phyloP scores from a whole-genome alignment of 2,329 filamentous ascomycete species.

The Sporothrix sp. region DNA sequence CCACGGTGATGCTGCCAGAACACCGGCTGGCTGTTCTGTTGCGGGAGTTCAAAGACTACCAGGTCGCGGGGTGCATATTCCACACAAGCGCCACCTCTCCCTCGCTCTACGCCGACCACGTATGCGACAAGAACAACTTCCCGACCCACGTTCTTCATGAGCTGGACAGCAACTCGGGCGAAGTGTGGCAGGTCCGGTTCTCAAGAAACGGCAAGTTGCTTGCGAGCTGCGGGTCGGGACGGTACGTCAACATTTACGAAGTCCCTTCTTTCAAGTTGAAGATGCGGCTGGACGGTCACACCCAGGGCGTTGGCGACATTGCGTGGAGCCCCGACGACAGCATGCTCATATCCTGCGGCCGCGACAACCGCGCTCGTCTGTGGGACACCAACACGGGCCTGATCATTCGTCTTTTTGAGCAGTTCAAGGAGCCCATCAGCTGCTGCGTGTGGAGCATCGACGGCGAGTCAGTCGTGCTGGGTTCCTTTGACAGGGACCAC shows the following conservation, averaged over 20 bases:
- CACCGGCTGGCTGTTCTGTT: slow-evolving; percentile 75
- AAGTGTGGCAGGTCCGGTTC: slow-evolving; percentile 88
- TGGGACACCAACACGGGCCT: slow-evolving; percentile 65
- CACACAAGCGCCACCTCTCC: slow-evolving; percentile 73
- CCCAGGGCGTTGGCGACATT: slow-evolving; percentile 64
- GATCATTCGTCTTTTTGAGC: slow-evolving; percentile 52
- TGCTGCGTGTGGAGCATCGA: slow-evolving; percentile 84
- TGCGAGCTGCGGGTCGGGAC: slow-evolving; percentile 71
- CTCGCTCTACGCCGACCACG: slow-evolving; percentile 82
- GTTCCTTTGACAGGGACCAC: slow-evolving; percentile 57
- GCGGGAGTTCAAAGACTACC: slow-evolving; percentile 71
- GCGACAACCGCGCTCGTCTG: slow-evolving; percentile 62
- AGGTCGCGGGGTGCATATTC: slow-evolving; percentile 76
- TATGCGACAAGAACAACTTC: slow-evolving; percentile 70
- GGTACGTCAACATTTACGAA: slow-evolving; percentile 72
- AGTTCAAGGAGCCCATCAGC: slow-evolving; percentile 76
- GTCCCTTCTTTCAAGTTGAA: slow-evolving; percentile 58
- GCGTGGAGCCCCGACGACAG: slow-evolving; percentile 89
- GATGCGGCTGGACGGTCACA: slow-evolving; percentile 55
- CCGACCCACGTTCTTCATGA: slow-evolving; percentile 63
- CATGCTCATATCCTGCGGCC: slow-evolving; percentile 74
- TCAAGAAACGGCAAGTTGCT: slow-evolving; percentile 77
- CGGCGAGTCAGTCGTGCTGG: slow-evolving; percentile 67
- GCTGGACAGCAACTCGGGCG: slow-evolving; percentile 62
- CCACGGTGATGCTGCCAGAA: slow-evolving; percentile 93